Base-by-base conservation (phyloP, 176 grass and related monocot species). In the Carex littledalei region DNA sequence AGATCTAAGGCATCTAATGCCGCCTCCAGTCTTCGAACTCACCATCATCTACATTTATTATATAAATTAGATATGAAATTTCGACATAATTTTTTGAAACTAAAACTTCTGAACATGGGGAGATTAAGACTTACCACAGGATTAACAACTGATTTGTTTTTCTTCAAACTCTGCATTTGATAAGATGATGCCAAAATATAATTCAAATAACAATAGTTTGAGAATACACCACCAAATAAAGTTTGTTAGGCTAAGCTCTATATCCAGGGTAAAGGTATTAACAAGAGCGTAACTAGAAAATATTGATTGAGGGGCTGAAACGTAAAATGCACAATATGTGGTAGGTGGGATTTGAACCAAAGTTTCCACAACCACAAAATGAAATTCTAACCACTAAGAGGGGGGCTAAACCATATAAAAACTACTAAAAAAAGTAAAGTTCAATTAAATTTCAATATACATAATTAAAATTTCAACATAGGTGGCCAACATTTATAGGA, bases 21-120 rank as follows among this genome's bases (percentile, higher is more conserved):
- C 95, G 1, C 89, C 96, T 65, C 93, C 96, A 29, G 93, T 89
- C 84, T 95, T 95, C 6, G 96, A 98, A 88, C 91, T 98, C 88
- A 91, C 88, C 91, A 95, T 98, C 91, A 94, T 91, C 96, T 95
- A 50, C 68, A 89, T 43, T 78, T 78, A 50, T 74, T 74, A 50
- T 74, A 45, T 74, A 21, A 3, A 74, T 74, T 50, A 69, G 34
- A 69, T 41, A 39, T 69, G 32, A 50, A 74, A 4, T 74, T 50
- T 24, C 20, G 50, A 50, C 39, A 74, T 74, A 50, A 47, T 49
- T 74, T 75, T 45, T 20, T 35, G 6, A 26, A 49, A 75, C n/a
- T 53, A 22, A 75, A 24, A 43, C 41, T 26, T 52, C 20, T 24
- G 0, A 75, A 52, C 4, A 75, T 3, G 22, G 39, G n/a, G 17